Evolutionary conservation across 2,329 filamentous ascomycete genomes (phyloP), one percentile per base, ranked within the genome.

Genomic region (Stemphylium lycopersici): DNA sequence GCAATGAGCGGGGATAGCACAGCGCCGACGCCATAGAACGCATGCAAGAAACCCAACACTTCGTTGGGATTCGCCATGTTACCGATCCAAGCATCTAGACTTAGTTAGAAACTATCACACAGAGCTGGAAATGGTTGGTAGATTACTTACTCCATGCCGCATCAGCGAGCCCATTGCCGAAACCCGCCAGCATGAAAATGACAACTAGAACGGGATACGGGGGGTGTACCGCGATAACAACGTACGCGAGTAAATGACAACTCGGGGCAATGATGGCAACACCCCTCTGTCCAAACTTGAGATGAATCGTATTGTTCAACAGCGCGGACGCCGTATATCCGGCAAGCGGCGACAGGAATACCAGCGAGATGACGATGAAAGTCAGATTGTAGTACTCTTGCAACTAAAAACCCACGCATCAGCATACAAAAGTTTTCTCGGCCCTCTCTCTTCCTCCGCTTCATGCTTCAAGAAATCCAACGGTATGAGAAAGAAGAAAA

Each of bases 1-100:
- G 89, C 89, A 55, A 91, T 81, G 6, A 93, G 72, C 0, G 90
- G 90, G 3, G 83, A 80, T 11, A 91, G 77, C 0, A 88, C 87
- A 1, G 87, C 90, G 0, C 90, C 90, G 0, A 90, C 66, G 0
- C 89, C 89, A 66, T 91, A 93, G 33, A 84, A 84, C 0, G 84
- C 88, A 69, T 92, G 89, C 22, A 93, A 74, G 54, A 91, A 80
- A 1, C 90, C 90, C 1, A 91, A 81, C 1, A 93, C 77, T 68
- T 92, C 86, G 68, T 93, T 92, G 6, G 88, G 84, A 53, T 85
- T 84, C 11, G 84, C 81, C 86, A 93, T 90, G 64, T 87, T 88
- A 10, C 90, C 90, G 16, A 86, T 80, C 82, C 83, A 86, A 0
- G 83, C 83, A 52, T 68, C 52, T 55, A 8, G 4, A 3, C 3